These are phyloP conservation scores for Fagus sylvatica DNA, from an alignment of 306 rosid genomes.

Conservation along the genomic window DNA sequence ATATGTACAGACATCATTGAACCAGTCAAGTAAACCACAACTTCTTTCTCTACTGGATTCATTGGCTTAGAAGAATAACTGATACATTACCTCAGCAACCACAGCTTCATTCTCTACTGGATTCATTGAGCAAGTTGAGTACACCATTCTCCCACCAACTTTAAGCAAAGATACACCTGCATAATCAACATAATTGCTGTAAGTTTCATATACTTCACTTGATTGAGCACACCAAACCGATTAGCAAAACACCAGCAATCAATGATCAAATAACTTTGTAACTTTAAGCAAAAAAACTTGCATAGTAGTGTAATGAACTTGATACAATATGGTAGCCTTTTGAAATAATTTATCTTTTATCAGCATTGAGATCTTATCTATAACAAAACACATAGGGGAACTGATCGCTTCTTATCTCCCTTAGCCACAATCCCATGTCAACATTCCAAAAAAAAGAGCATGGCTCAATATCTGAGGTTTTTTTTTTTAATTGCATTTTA, in stretches of 20 bases:
- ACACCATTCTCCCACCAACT: constrained; percentile 96
- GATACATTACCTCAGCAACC: constrained; percentile 75
- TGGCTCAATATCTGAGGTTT: background rate
- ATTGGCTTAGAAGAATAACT: background rate
- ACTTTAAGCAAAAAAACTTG: constrained; percentile 7
- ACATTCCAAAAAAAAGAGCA: background rate
- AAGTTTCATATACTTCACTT: background rate
- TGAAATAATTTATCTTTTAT: background rate
- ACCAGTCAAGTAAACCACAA: background rate
- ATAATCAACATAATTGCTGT: constrained; percentile 25
- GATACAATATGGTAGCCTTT: background rate
- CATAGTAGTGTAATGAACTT: constrained; percentile 13
- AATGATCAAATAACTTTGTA: constrained; percentile 11
- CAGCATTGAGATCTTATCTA: constrained; percentile 5
- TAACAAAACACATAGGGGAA: constrained; percentile 10
- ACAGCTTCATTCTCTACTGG: constrained; percentile 99
- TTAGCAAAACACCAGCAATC: constrained; percentile 6
- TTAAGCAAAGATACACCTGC: constrained; percentile 84
- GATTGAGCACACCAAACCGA: constrained; percentile 1
- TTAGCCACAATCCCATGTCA: background rate
- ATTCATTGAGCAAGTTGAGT: constrained; percentile 98
- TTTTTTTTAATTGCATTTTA: background rate
- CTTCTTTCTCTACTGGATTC: background rate
- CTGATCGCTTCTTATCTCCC: constrained; percentile 6
- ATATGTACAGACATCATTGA: constrained; percentile 7